Base-by-base conservation (phyloP, 2,329 filamentous ascomycete genomes). In the Colletotrichum siamense region DNA sequence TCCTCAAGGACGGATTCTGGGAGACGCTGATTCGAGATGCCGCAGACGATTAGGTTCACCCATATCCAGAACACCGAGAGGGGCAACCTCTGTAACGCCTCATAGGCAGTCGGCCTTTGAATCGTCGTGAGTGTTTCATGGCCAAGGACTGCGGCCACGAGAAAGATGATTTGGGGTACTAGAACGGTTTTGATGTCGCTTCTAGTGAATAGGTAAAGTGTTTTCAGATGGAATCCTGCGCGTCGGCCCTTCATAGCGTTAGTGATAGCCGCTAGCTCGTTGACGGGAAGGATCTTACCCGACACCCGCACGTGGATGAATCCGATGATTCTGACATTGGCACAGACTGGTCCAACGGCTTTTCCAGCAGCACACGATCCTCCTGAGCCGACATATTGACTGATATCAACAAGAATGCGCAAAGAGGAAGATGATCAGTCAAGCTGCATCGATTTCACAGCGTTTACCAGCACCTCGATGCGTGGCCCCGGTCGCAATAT, bases 181-280 rank as follows among this genome's bases (percentile, higher is more conserved):
- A 84, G 77, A 22, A 84, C 80, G 10, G 82, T 84, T 36, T 82
- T 82, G 79, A 83, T 81, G 44, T 84, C 81, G 67, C 81, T 82
- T 65, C 80, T 83, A 1, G 82, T 84, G 30, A 84, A 84, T 1
- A 82, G 79, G 30, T 79, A 81, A 2, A 80, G 67, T 0, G 80
- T 81, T 28, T 79, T 76, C 1, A 81, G 59, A 34, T 82, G 78
- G 49, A 59, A 76, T 4, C 16, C 10, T 15, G 34, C 64, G 28
- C 28, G 44, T 18, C 32, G 64, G 5, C 16, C 74, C 73, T 59
- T 18, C 3, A 12, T 15, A 10, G 4, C 7, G 65, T 73, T 28
- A 73, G 65, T 26, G 2, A 0, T 0, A 13, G 3, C 6, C 24
- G 13, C 39, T 28, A 22, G 12, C 0, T 22, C n/a, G 0, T 5